These are phyloP conservation scores for Polyplosphaeria fusca DNA, from an alignment of 495 filamentous ascomycete genomes.

Conservation along the genomic window DNA sequence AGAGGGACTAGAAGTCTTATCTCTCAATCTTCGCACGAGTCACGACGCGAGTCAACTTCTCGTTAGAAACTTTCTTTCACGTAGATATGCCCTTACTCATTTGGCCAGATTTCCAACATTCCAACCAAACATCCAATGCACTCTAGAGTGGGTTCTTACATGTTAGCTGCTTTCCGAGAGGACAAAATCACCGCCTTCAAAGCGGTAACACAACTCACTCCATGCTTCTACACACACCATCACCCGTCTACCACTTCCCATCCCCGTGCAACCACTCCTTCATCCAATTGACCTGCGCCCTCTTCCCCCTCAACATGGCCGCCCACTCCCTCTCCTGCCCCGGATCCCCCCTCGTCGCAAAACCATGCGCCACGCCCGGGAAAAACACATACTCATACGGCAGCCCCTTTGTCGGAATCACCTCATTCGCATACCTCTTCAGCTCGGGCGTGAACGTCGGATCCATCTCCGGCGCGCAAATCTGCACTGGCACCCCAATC, in stretches of 20 bases:
- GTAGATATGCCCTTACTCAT: no score
- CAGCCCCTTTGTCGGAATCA: constrained; percentile 1
- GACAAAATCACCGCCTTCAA: no score
- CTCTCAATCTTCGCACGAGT: no score
- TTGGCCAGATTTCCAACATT: no score
- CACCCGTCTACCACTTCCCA: constrained; percentile 44
- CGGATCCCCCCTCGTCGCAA: not conserved
- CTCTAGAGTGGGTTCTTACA: no score
- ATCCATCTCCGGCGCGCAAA: not conserved
- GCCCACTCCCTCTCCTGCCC: not conserved
- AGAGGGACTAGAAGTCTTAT: no score
- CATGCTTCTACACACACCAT: no score
- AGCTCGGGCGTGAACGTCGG: not conserved
- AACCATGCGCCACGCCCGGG: not conserved
- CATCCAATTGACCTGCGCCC: constrained; percentile 11
- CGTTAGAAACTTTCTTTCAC: no score
- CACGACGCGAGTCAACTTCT: no score
- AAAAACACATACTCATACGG: constrained; percentile 1
- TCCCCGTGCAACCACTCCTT: constrained; percentile 13
- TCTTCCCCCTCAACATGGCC: constrained; percentile 5
- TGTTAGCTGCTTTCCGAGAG: no score
- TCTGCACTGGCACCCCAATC: not conserved
- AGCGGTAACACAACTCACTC: no score
- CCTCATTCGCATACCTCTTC: constrained; percentile 5
- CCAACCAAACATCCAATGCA: no score